Evolutionary conservation across 140 eudicot genomes (phyloP).

Genomic region (Stevia rebaudiana): DNA sequence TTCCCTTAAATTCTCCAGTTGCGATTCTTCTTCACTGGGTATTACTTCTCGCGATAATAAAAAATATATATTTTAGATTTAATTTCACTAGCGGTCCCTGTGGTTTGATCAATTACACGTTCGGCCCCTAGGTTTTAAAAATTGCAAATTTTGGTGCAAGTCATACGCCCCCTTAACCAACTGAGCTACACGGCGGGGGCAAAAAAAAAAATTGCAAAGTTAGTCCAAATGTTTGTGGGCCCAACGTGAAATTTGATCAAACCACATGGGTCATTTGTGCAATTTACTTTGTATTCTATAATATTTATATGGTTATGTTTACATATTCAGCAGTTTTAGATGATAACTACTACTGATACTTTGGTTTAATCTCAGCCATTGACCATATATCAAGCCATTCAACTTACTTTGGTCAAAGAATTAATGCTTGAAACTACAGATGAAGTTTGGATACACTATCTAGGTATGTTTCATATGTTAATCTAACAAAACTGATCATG

Average conservation of each 20-base stretch:
- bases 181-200: too few species aligned
- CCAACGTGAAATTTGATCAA: too few species aligned
- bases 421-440: conserved; percentile 31
- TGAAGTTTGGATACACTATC: conserved; percentile 72
- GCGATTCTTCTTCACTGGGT: conserved; percentile 94
- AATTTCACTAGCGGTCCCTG: too few species aligned
- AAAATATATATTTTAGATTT: background rate
- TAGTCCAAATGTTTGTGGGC: too few species aligned
- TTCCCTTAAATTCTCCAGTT: conserved; percentile 69
- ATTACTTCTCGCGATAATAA: background rate
- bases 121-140: too few species aligned
- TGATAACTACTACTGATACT: conserved; percentile 15
- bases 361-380: conserved; percentile 60
- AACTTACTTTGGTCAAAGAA: conserved; percentile 42
- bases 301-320: background rate
- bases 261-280: too few species aligned
- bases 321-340: background rate
- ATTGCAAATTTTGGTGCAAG: too few species aligned
- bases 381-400: conserved; percentile 60
- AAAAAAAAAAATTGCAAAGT: too few species aligned
- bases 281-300: too few species aligned
- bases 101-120: too few species aligned
- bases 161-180: too few species aligned
- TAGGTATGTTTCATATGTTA: conserved; percentile 44
- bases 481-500: background rate